A percentile compares a stretch with the other conserved stretches of the same genome.
phyloP scores from a whole-genome alignment of 2,329 filamentous ascomycete genomes.

The Neoarthrinium moseri region DNA sequence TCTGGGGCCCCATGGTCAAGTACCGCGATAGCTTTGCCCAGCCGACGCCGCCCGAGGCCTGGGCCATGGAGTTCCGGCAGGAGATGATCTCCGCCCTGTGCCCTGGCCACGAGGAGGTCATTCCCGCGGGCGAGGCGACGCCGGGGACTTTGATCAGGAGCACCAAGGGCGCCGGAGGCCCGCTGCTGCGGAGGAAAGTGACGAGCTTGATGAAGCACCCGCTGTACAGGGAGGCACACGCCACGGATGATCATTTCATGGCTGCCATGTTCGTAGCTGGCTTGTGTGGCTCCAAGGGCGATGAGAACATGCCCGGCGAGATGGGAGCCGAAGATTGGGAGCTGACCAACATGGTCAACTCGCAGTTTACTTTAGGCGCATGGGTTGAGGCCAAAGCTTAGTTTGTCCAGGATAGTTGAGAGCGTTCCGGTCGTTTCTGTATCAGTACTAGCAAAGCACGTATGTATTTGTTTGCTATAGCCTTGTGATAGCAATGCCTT shows the following conservation, averaged over 20 bases:
- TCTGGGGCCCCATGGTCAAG: conserved; percentile 63
- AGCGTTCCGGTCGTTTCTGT: too few species aligned
- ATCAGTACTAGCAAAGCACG: too few species aligned
- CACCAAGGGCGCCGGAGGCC: conserved; percentile 37
- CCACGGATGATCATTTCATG: conserved; percentile 71
- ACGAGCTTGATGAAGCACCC: conserved; percentile 69
- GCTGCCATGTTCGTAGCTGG: conserved; percentile 63
- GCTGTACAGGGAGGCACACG: conserved; percentile 63
- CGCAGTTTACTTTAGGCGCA: conserved; percentile 53
- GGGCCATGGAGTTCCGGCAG: conserved; percentile 66
- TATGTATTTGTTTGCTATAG: too few species aligned
- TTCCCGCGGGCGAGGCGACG: conserved; percentile 12
- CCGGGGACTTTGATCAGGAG: conserved; percentile 3
- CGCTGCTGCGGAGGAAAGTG: conserved; percentile 50
- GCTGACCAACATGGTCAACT: conserved; percentile 63
- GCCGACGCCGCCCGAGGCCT: conserved; percentile 54
- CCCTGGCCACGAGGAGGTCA: conserved; percentile 33
- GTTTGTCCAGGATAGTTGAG: too few species aligned
- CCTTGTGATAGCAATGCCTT: too few species aligned
- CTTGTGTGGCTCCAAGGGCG: conserved; percentile 45
- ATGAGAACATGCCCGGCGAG: conserved; percentile 38
- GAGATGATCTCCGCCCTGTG: conserved; percentile 59
- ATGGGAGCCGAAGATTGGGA: conserved; percentile 65
- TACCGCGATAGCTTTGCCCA: conserved; percentile 63
- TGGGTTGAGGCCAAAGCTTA: conserved; percentile 19